These are phyloP conservation scores for Amauroascus verrucosus DNA, from an alignment of 2,329 filamentous ascomycete species.

Conservation along the genomic window DNA sequence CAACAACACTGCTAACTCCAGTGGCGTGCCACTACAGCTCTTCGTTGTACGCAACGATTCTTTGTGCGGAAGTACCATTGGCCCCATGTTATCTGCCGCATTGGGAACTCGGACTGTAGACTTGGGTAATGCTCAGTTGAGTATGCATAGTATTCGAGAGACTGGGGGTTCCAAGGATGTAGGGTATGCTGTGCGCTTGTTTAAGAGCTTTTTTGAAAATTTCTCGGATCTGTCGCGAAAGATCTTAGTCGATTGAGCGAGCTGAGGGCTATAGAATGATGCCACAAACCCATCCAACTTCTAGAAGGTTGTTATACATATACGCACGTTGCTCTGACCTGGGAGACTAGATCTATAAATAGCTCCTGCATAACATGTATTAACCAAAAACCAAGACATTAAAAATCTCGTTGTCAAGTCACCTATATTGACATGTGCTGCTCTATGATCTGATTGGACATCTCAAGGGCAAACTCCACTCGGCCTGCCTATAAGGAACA, in stretches of 20 bases:
- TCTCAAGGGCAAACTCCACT: no score
- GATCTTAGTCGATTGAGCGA: slow-evolving; percentile 65
- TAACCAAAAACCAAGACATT: no score
- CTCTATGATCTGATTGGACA: no score
- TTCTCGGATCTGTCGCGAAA: slow-evolving; percentile 74
- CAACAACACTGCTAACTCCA: slow-evolving; percentile 44
- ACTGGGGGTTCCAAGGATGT: slow-evolving; percentile 83
- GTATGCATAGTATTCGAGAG: slow-evolving; percentile 95
- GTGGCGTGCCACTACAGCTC: slow-evolving; percentile 69
- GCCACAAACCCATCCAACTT: no score
- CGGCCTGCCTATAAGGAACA: neutral
- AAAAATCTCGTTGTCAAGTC: no score
- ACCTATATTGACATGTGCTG: no score
- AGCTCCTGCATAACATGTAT: no score
- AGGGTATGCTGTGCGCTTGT: slow-evolving; percentile 72
- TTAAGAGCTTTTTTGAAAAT: slow-evolving; percentile 74
- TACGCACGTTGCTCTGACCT: neutral
- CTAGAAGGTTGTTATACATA: neutral
- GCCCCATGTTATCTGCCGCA: slow-evolving; percentile 84
- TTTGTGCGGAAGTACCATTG: slow-evolving; percentile 89
- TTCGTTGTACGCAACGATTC: slow-evolving; percentile 96
- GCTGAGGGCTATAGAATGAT: neutral
- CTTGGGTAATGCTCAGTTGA: slow-evolving; percentile 84
- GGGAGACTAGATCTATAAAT: no score
- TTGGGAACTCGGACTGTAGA: slow-evolving; percentile 83